Base-by-base conservation (phyloP, 148 eudicot species). In the Arbutus unedo region DNA sequence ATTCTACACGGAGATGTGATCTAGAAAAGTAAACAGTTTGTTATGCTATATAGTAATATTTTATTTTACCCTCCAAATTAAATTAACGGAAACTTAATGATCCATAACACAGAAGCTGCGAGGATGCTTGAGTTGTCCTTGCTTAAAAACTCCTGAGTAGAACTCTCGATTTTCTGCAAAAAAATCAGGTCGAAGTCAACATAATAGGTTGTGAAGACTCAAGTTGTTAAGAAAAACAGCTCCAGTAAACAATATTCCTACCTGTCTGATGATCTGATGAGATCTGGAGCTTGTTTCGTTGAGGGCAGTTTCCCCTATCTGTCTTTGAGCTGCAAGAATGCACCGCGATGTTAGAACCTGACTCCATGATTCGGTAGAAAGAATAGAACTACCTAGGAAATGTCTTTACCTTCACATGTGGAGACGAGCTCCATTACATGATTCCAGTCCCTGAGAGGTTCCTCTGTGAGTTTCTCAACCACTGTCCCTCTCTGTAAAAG, bases 251-350 rank as follows among this genome's bases (percentile, higher is more conserved):
- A 53, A 73, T 16, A 53, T 79, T 16, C 86, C 54, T 91, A 96
- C 99, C 94, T 94, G 82, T 93, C 99, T 89, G 79, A 97, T 90
- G 74, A 97, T 93, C 89, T 97, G 99, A 85, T 97, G 99, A 82
- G 99, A 97, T 92, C 97, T 88, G 50, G 98, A 94, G 88, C 99
- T 97, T 73, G 89, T 87, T 87, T 94, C 98, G 79, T 97, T 94
- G 57, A 92, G 91, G 73, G 89, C 87, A 57, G 99, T 94, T 84
- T 97, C 98, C 47, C 97, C 98, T 79, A 87, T 93, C 89, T 94
- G 99, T 85, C 99, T 92, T 87, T 97, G 98, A 84, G 97, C 99
- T 96, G 96, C 89, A 91, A 86, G 15, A 70, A 75, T 85, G 44
- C 71, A 84, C 59, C 59, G 68, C 13, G 1, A 74, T 43, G 51